phyloP scores from a whole-genome alignment of 2,329 filamentous ascomycete genomes.

The Aspergillus viridinutans region DNA sequence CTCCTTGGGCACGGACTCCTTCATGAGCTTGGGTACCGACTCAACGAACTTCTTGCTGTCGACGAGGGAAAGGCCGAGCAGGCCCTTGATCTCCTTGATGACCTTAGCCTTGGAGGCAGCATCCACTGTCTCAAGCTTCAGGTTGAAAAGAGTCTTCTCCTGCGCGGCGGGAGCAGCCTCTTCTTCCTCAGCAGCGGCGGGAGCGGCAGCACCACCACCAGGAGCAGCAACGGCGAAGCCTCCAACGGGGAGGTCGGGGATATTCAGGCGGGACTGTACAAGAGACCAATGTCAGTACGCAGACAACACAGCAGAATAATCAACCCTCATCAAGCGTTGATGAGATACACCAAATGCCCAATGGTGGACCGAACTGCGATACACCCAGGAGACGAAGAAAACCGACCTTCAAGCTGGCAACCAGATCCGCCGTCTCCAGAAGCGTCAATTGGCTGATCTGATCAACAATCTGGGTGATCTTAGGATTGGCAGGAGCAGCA shows the following conservation, averaged over 20 bases:
- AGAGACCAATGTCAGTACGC: constrained; percentile 1
- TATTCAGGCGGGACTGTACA: constrained; percentile 81
- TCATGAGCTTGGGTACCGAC: constrained; percentile 95
- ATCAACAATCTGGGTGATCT: constrained; percentile 92
- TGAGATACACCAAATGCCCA: background rate
- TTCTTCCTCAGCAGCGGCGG: constrained; percentile 65
- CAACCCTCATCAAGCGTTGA: background rate
- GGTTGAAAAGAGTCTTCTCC: constrained; percentile 94
- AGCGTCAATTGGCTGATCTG: constrained; percentile 98
- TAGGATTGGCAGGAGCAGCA: constrained; percentile 66
- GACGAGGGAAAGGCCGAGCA: constrained; percentile 92
- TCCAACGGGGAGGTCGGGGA: constrained; percentile 93
- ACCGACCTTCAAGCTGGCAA: constrained; percentile 86
- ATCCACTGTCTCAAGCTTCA: constrained; percentile 91
- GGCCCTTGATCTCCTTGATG: constrained; percentile 98
- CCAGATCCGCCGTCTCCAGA: constrained; percentile 93
- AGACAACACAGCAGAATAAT: background rate
- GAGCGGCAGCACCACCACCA: constrained; percentile 56
- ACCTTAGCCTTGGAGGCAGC: constrained; percentile 90
- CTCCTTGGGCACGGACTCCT: constrained; percentile 98
- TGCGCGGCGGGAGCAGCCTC: constrained; percentile 84
- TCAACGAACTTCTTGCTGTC: constrained; percentile 99
- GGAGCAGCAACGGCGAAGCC: constrained; percentile 73
- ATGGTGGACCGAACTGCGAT: background rate
- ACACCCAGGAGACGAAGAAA: constrained; percentile 1